A percentile compares a stretch with the other conserved stretches of the same genome.
These are phyloP conservation scores for Pleurotus sapidus DNA, from an alignment of 768 basidiomycete genomes.

Conservation along the genomic window DNA sequence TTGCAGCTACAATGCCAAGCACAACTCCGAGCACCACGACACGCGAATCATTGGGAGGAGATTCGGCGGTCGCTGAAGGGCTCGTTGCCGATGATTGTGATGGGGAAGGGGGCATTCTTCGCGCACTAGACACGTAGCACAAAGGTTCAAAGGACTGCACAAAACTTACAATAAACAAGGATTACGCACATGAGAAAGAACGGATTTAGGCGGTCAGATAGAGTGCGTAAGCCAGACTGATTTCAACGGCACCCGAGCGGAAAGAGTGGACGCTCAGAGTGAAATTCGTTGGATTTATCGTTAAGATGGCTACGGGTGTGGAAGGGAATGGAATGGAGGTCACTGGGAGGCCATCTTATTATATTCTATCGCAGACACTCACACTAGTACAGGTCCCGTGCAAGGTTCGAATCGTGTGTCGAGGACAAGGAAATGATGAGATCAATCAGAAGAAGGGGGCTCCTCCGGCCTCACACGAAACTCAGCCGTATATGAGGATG, in stretches of 20 bases:
- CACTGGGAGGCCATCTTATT: neutral
- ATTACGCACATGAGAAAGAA: conserved; percentile 6
- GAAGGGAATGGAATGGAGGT: neutral
- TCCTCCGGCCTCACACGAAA: neutral
- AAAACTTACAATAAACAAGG: neutral
- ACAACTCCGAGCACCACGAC: conserved; percentile 26
- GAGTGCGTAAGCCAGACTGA: conserved; percentile 3
- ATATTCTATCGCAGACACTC: conserved; percentile 1
- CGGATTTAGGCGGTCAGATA: neutral
- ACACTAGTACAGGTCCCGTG: conserved; percentile 1
- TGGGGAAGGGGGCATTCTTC: conserved; percentile 5
- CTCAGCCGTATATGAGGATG: neutral
- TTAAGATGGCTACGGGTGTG: neutral
- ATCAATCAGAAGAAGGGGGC: neutral
- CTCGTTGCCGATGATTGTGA: neutral
- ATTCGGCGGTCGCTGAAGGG: neutral
- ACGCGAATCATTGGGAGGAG: conserved; percentile 27
- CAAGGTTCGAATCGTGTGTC: neutral
- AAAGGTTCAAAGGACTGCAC: neutral
- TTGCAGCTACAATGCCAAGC: conserved; percentile 24
- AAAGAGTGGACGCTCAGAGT: conserved; percentile 7
- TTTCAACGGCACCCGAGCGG: neutral
- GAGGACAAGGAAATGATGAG: conserved; percentile 1
- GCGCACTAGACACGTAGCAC: neutral
- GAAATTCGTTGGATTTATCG: neutral